phyloP scores from a whole-genome alignment of 257 asterid species.

The Sherardia arvensis region DNA sequence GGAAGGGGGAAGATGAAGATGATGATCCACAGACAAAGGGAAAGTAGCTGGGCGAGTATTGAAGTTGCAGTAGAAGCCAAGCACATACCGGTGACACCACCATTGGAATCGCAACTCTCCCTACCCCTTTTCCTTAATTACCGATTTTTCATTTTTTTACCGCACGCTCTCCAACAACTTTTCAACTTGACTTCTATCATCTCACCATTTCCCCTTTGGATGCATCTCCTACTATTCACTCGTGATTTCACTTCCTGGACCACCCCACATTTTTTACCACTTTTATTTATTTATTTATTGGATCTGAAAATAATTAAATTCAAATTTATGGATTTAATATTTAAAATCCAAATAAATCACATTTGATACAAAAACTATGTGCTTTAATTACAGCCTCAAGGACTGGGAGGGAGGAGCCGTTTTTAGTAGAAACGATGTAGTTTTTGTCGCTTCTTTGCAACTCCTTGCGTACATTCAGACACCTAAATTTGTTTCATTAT shows the following conservation, averaged over 20 bases:
- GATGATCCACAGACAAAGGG: background rate
- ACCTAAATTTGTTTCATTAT: constrained; percentile 12
- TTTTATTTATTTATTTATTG: background rate
- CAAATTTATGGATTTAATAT: background rate
- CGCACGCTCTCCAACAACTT: constrained; percentile 18
- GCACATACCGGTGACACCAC: constrained; percentile 50
- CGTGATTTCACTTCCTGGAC: background rate
- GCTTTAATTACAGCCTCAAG: background rate
- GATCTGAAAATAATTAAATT: background rate
- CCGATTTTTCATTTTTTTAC: constrained; percentile 1
- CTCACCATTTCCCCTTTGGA: constrained; percentile 28
- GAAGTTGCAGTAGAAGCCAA: constrained; percentile 42
- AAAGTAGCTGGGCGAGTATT: background rate
- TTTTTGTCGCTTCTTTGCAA: constrained; percentile 14
- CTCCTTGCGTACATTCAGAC: constrained; percentile 4
- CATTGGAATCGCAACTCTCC: constrained; percentile 82
- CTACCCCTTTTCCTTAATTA: background rate
- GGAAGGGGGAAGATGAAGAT: no score
- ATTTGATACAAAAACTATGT: background rate
- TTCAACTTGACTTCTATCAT: background rate
- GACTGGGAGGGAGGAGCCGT: background rate
- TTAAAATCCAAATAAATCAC: background rate
- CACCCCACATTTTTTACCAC: background rate
- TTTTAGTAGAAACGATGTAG: constrained; percentile 18
- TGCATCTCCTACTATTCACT: constrained; percentile 12